Evolutionary conservation across 2,329 filamentous ascomycete species (phyloP).

Genomic region (Diaporthe citri): DNA sequence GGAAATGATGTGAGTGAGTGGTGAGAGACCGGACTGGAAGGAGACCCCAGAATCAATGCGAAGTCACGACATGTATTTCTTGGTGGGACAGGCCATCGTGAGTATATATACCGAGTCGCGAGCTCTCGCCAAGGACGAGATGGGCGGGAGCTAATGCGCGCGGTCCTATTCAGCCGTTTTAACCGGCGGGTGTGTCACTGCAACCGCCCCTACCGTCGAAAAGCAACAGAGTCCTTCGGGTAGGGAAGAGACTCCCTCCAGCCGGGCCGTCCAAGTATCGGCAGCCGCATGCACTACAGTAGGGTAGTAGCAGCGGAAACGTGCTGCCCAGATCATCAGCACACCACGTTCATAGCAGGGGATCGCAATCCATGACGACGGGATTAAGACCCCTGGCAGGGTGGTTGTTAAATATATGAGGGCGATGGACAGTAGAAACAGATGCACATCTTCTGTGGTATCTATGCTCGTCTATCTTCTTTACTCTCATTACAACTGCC

Average conservation of each 20-base stretch:
- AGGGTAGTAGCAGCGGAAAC: not conserved
- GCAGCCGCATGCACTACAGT: not conserved
- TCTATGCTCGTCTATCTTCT: constrained; percentile 13
- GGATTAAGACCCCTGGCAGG: not conserved
- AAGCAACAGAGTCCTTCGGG: not conserved
- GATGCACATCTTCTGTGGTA: not conserved
- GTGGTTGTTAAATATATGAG: not conserved
- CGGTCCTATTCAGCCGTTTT: constrained; percentile 27
- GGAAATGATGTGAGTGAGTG: not conserved
- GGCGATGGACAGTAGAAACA: not conserved
- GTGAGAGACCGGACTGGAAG: not conserved
- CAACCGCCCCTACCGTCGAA: not conserved
- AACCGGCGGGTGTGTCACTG: constrained; percentile 32
- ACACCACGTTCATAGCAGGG: not conserved
- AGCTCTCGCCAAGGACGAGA: constrained; percentile 16
- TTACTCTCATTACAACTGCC: constrained; percentile 22
- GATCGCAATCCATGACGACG: constrained; percentile 12
- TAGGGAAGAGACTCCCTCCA: not conserved
- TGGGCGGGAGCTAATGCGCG: constrained; percentile 31
- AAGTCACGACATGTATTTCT: not conserved
- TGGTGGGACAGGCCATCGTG: not conserved
- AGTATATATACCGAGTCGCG: constrained; percentile 19
- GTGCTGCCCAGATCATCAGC: constrained; percentile 20
- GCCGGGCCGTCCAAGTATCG: constrained; percentile 10
- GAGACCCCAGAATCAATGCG: not conserved